These are phyloP conservation scores for Xylaria multiplex DNA, from an alignment of 2,329 filamentous ascomycete genomes.

Conservation along the genomic window DNA sequence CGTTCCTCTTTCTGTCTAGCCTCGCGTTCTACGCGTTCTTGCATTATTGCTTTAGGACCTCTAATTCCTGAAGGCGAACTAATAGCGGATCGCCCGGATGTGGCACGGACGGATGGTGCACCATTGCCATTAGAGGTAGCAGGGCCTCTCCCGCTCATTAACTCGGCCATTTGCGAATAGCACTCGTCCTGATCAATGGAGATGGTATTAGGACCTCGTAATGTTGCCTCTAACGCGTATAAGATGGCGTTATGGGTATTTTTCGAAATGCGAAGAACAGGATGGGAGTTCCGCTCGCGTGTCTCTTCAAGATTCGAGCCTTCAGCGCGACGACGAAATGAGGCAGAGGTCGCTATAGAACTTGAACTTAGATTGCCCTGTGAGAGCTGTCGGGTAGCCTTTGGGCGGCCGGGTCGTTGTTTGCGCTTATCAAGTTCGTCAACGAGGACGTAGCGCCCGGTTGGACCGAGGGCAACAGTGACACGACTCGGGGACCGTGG, in stretches of 20 bases:
- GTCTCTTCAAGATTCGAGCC: slow-evolving; percentile 48
- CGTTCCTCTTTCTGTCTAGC: slow-evolving; percentile 71
- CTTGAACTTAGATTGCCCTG: slow-evolving; percentile 58
- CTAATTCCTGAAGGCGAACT: slow-evolving; percentile 74
- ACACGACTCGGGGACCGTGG: slow-evolving; percentile 48
- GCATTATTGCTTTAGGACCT: slow-evolving; percentile 92
- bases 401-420: slow-evolving; percentile 43
- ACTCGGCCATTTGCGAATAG: slow-evolving; percentile 90
- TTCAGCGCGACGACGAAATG: slow-evolving; percentile 43
- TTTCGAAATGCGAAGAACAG: slow-evolving; percentile 75
- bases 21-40: slow-evolving; percentile 81
- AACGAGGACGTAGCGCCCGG: slow-evolving; percentile 51
- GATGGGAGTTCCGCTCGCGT: slow-evolving; percentile 55
- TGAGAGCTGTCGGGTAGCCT: slow-evolving; percentile 54
- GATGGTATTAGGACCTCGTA: slow-evolving; percentile 83
- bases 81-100: slow-evolving; percentile 58
- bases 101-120: slow-evolving; percentile 57
- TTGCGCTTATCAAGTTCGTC: slow-evolving; percentile 45
- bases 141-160: slow-evolving; percentile 67
- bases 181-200: slow-evolving; percentile 87
- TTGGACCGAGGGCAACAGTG: slow-evolving; percentile 60
- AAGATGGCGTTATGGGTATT: slow-evolving; percentile 90
- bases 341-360: slow-evolving; percentile 53
- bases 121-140: slow-evolving; percentile 66
- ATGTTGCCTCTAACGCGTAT: slow-evolving; percentile 89